Base-by-base conservation (phyloP, 225 moss, liverwort and hornwort genomes). In the Pleurozium schreberi region DNA sequence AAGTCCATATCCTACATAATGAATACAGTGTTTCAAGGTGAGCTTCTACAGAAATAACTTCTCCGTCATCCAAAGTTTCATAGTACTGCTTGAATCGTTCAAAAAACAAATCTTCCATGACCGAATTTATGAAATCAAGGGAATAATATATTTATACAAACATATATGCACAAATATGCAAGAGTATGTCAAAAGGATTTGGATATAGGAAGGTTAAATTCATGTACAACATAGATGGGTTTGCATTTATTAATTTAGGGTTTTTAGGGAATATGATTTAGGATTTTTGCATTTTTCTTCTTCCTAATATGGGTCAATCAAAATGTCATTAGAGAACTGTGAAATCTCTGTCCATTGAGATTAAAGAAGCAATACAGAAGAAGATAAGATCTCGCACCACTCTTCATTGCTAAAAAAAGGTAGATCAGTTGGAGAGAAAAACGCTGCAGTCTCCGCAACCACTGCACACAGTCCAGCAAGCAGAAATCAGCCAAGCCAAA, bases 331-430 rank as follows among this genome's bases (percentile, higher is more conserved):
- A 11, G 7, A 38, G n/a, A 81, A 61, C 7, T 31, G 7, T 59
- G 59, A 38, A 84, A 84, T 58, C 22, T 28, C 40, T n/a, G 19
- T 52, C 13, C n/a, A 19, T 67, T 28, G 30, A 53, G 53, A n/a
- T 53, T 6, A 27, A 27, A 20, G 53, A 59, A 55, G 64, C 8
- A 66, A 81, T n/a, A 70, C 18, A 38, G 60, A 36, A 60, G 23
- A 43, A 65, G 38, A 66, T 30, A 14, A 61, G 49, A 58, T 70
- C 23, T 50, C 40, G n/a, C 90, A 96, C 98, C 96, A 97, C 84
- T 99, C 99, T 74, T 93, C 89, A 84, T 95, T 97, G 88, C 90
- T 88, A 86, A 96, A 94, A 38, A 90, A 93, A 67, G 97, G 95
- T 21, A 97, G 91, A 80, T 93, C 94, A 57, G 87, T 88, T 42